Evolutionary conservation across 352 stramenopile genomes (phyloP).

Genomic region (Plasmopara halstedii): DNA sequence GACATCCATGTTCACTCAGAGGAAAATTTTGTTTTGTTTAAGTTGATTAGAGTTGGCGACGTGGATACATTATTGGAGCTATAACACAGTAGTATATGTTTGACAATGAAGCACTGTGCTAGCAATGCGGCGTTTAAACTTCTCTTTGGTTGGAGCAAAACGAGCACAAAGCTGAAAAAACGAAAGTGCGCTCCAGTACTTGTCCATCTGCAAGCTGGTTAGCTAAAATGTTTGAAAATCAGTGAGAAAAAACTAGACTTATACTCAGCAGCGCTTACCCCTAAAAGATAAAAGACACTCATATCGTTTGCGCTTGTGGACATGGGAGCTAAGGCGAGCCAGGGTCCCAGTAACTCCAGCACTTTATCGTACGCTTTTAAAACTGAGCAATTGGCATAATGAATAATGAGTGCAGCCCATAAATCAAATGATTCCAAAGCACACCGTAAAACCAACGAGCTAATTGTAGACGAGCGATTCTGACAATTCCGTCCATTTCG

Average conservation of each 20-base stretch:
- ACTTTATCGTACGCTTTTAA: slow-evolving; percentile 26
- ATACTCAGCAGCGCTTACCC: slow-evolving; percentile 15
- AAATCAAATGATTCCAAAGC: not conserved
- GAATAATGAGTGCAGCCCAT: not conserved
- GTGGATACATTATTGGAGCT: too few relatives aligned
- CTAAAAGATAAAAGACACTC: slow-evolving; percentile 38
- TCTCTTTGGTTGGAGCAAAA: slow-evolving; percentile 31
- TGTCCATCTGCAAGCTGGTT: slow-evolving; percentile 15
- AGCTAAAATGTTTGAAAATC: slow-evolving; percentile 23
- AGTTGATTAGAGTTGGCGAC: too few relatives aligned
- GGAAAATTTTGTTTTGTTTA: too few relatives aligned
- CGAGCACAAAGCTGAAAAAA: slow-evolving; percentile 40
- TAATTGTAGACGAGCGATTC: slow-evolving; percentile 32
- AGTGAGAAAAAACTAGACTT: not conserved
- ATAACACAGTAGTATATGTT: too few relatives aligned
- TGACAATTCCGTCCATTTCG: slow-evolving; percentile 12
- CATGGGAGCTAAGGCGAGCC: slow-evolving; percentile 6
- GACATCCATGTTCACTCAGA: too few relatives aligned
- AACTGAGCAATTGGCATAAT: slow-evolving; percentile 18
- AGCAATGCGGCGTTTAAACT: slow-evolving; percentile 46
- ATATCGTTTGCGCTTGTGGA: slow-evolving; percentile 2
- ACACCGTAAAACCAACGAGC: slow-evolving; percentile 72
- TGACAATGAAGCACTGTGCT: too few relatives aligned
- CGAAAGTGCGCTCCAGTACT: slow-evolving; percentile 39
- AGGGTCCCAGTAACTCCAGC: slow-evolving; percentile 18